Percentiles rank a stretch among this genome's conserved stretches.
These are phyloP conservation scores for Elymus sibiricus DNA, from an alignment of 176 grass and related monocot species.

Conservation along the genomic window DNA sequence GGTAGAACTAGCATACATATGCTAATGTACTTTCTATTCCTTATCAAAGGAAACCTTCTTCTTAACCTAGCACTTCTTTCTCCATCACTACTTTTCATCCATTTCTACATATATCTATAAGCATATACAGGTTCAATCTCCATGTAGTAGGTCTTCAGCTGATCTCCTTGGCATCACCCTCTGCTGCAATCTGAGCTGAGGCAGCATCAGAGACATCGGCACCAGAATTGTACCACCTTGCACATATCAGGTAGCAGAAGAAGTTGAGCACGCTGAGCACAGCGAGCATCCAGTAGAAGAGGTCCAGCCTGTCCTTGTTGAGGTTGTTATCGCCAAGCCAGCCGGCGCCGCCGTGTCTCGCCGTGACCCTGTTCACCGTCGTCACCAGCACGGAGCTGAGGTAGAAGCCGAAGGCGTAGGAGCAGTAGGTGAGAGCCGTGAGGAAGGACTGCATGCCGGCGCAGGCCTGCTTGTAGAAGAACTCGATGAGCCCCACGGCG, in stretches of 20 bases:
- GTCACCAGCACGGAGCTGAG: slow-evolving; percentile 88
- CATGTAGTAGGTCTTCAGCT: slow-evolving; percentile 14
- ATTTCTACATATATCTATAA: slow-evolving; percentile 28
- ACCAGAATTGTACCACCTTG: slow-evolving; percentile 60
- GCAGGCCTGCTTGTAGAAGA: slow-evolving; percentile 95
- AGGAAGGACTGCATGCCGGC: slow-evolving; percentile 91
- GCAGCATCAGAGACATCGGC: slow-evolving; percentile 4
- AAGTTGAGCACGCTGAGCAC: slow-evolving; percentile 87
- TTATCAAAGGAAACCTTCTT: slow-evolving; percentile 2
- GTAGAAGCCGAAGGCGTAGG: slow-evolving; percentile 97
- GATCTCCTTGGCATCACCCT: slow-evolving; percentile 40
- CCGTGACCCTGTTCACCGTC: slow-evolving; percentile 79
- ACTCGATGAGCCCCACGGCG: slow-evolving; percentile 93
- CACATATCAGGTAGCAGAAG: slow-evolving; percentile 74
- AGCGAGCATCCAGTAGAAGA: slow-evolving; percentile 87
- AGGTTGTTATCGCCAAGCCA: slow-evolving; percentile 87
- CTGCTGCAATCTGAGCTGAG: slow-evolving; percentile 41
- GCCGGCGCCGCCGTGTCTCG: slow-evolving; percentile 32
- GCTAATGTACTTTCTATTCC: background rate
- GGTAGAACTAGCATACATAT: background rate
- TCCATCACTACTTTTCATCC: background rate
- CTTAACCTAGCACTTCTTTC: slow-evolving; percentile 14
- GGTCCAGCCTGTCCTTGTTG: slow-evolving; percentile 81
- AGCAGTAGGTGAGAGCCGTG: slow-evolving; percentile 95
- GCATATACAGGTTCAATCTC: slow-evolving; percentile 39